phyloP scores from a whole-genome alignment of 2,329 filamentous ascomycete species.

The Colletotrichum spinosum region DNA sequence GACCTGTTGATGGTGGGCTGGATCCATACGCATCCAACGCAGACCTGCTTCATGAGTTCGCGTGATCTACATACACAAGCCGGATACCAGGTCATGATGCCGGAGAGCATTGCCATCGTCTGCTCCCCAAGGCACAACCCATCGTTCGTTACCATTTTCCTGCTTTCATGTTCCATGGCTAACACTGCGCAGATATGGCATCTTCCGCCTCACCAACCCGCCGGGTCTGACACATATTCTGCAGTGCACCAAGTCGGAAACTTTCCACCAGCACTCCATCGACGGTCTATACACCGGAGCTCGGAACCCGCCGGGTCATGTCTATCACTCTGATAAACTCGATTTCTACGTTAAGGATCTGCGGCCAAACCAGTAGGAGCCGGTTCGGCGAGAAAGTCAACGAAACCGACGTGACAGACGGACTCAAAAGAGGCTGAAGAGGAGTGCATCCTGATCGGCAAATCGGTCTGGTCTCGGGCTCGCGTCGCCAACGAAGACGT shows the following conservation, averaged over 20 bases:
- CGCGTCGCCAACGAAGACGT: too few species aligned
- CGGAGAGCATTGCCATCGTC: constrained; percentile 96
- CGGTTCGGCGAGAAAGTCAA: too few species aligned
- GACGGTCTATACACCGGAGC: constrained; percentile 84
- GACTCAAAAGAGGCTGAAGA: background rate
- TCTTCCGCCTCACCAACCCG: constrained; percentile 93
- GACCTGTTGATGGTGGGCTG: constrained; percentile 90
- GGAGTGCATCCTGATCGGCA: background rate
- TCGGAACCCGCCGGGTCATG: constrained; percentile 73
- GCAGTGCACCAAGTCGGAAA: constrained; percentile 78
- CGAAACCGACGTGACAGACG: background rate
- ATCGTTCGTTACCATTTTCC: constrained; percentile 65
- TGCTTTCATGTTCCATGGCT: constrained; percentile 7
- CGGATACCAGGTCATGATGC: constrained; percentile 95
- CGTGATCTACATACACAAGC: constrained; percentile 93
- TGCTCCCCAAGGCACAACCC: constrained; percentile 87
- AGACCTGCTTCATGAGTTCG: constrained; percentile 98
- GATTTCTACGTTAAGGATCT: constrained; percentile 70
- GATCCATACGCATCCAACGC: constrained; percentile 98
- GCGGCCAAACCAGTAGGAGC: constrained; percentile 49
- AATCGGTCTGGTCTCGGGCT: too few species aligned
- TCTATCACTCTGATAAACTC: constrained; percentile 74
- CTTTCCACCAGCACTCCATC: constrained; percentile 82
- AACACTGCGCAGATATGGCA: constrained; percentile 74
- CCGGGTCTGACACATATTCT: constrained; percentile 89